Evolutionary conservation across 1,284 basidiomycete genomes (phyloP).

Genomic region (Cystobasidium pallidum): DNA sequence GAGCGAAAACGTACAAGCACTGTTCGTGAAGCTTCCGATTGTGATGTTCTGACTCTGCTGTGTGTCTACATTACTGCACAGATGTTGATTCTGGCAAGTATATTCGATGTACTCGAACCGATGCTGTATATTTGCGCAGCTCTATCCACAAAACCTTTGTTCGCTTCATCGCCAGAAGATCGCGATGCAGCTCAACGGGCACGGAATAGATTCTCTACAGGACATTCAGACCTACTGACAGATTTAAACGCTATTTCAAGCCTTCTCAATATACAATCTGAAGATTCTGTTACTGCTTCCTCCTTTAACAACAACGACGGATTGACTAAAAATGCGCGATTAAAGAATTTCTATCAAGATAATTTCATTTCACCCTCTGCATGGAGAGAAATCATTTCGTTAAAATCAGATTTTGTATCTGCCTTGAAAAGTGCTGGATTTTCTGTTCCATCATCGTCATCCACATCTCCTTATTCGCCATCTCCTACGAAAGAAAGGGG

Average conservation of each 20-base stretch:
- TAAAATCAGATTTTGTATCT: conserved; percentile 75
- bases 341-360: conserved; percentile 74
- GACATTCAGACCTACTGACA: conserved; percentile 84
- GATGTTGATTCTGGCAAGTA: conserved; percentile 82
- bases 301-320: conserved; percentile 57
- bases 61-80: conserved; percentile 56
- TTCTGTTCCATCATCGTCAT: conserved; percentile 55
- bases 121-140: conserved; percentile 79
- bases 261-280: conserved; percentile 59
- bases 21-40: background rate
- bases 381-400: conserved; percentile 77
- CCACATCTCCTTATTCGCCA: background rate
- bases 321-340: conserved; percentile 59
- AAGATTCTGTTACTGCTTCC: background rate
- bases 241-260: conserved; percentile 77
- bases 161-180: conserved; percentile 77
- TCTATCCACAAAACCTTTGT: conserved; percentile 84
- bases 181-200: conserved; percentile 78
- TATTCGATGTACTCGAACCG: conserved; percentile 74
- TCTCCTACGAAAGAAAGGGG: background rate
- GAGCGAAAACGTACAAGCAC: background rate
- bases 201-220: conserved; percentile 67
- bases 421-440: conserved; percentile 77
- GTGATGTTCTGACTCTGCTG: background rate
- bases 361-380: conserved; percentile 79